A percentile compares a stretch with the other conserved stretches of the same genome.
phyloP scores from a whole-genome alignment of 208 protist species.

The Endotrypanum monterogeii region DNA sequence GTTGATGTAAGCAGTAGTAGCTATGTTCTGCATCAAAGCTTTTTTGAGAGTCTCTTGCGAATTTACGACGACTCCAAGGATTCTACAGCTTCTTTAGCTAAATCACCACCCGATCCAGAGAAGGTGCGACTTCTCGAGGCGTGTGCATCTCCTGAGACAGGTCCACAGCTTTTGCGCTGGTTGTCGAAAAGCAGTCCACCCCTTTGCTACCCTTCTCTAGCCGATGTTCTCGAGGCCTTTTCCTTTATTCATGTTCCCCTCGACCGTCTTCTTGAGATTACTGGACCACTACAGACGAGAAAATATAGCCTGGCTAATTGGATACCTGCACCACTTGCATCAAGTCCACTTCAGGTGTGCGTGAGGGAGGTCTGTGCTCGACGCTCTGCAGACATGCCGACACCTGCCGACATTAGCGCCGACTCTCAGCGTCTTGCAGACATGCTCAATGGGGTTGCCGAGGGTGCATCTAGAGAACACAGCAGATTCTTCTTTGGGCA shows the following conservation, averaged over 20 bases:
- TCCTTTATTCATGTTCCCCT: conserved; percentile 74
- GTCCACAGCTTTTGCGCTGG: conserved; percentile 48
- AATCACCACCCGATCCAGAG: conserved; percentile 12
- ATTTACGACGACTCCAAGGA: conserved; percentile 44
- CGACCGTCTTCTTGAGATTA: conserved; percentile 77
- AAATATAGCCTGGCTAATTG: conserved; percentile 71
- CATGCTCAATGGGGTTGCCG: conserved; percentile 31
- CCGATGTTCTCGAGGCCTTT: conserved; percentile 76
- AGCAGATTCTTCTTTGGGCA: conserved; percentile 34
- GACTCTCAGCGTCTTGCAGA: conserved; percentile 24
- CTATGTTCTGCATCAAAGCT: conserved; percentile 73
- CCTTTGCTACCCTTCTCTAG: conserved; percentile 74
- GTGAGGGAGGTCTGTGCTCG: conserved; percentile 33
- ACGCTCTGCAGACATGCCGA: conserved; percentile 14
- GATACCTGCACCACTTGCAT: not conserved
- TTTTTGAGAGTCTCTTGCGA: conserved; percentile 74
- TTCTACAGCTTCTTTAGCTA: not conserved
- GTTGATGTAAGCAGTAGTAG: conserved; percentile 83
- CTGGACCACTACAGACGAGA: conserved; percentile 64
- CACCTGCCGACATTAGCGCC: not conserved
- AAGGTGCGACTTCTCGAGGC: conserved; percentile 43
- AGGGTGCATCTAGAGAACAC: not conserved
- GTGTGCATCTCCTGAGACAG: conserved; percentile 52
- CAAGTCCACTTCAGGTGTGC: conserved; percentile 34
- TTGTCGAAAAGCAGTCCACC: conserved; percentile 48